Evolutionary conservation across 345 rosid genomes (phyloP), one percentile per base, ranked within the genome.

Genomic region (Citrus inodora): DNA sequence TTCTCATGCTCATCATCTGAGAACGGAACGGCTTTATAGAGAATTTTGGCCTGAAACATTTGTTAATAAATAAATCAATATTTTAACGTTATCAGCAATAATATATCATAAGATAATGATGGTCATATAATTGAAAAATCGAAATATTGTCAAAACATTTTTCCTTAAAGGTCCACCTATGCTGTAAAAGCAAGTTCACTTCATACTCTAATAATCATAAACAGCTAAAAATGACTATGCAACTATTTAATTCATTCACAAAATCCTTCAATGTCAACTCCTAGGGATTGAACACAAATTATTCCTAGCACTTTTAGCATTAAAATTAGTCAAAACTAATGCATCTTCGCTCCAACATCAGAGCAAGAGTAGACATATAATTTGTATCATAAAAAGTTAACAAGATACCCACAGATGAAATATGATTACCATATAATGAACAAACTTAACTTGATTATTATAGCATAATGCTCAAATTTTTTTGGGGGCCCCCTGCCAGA

Each of bases 11-110:
- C 98, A 75, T 93, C 96, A 65, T 88, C 92, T 2, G 93, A 80
- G 85, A 97, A 97, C 51, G 99, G 98, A 64, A 87, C 65, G 32
- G 85, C 89, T 83, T 97, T 91, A 70, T 97, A 97, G 32, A 94
- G 99, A 86, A 97, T 92, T 86, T 92, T 97, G 61, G 98, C 99
- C 99, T 97, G 90, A 77, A 87, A 58, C 58, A 32, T 76, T 70
- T 62, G 4, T 69, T 59, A 67, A 59, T 64, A 37, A 78, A 48
- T 62, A 28, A 35, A 55, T 19, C 5, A 56, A 8, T 40, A 48
- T 35, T 73, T 61, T 37, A 13, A 28, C 17, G 70, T 66, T 33
- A 13, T 53, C 69, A 46, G 67, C 28, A 40, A 79, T 9, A 67
- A 67, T 59, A 75, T 24, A 6, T 62, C 56, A 28, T 28, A 62